Conservation (phyloP, 2,329 filamentous ascomycete species). For the Colletotrichum truncatum region DNA sequence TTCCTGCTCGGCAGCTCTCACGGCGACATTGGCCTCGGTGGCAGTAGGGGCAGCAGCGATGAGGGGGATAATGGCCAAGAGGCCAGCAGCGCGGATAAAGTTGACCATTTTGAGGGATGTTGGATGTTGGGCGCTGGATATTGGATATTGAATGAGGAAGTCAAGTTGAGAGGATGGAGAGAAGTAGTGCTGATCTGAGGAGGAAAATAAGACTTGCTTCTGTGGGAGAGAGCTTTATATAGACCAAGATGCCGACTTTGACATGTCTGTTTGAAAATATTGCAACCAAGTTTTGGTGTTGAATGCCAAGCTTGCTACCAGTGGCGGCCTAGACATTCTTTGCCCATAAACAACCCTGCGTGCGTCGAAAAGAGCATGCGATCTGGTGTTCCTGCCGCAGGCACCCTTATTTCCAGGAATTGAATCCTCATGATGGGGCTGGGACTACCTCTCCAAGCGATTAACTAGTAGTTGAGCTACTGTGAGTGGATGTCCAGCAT, state of each 20-base stretch:
- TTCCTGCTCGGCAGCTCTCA: background rate
- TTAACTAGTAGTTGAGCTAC: too few relatives aligned
- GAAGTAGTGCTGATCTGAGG: too few relatives aligned
- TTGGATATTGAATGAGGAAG: background rate
- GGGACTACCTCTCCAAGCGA: background rate
- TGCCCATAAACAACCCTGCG: background rate
- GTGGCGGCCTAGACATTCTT: too few relatives aligned
- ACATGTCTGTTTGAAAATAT: background rate
- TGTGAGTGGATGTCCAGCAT: too few relatives aligned
- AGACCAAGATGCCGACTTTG: too few relatives aligned
- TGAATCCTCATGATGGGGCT: background rate
- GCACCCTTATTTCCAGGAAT: background rate
- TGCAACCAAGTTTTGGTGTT: background rate
- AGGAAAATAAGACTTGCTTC: too few relatives aligned
- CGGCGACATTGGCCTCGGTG: background rate
- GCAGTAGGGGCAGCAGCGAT: background rate
- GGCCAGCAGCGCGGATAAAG: conserved; percentile 2
- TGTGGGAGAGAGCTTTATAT: background rate
- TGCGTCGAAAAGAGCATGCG: too few relatives aligned
- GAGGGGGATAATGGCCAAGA: background rate
- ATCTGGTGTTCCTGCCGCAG: background rate
- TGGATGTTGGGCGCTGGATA: background rate
- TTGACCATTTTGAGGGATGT: conserved; percentile 6
- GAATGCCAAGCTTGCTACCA: background rate
- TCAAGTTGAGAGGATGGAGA: background rate